Conservation (phyloP, 345 rosid species). For the Alliaria petiolata region DNA sequence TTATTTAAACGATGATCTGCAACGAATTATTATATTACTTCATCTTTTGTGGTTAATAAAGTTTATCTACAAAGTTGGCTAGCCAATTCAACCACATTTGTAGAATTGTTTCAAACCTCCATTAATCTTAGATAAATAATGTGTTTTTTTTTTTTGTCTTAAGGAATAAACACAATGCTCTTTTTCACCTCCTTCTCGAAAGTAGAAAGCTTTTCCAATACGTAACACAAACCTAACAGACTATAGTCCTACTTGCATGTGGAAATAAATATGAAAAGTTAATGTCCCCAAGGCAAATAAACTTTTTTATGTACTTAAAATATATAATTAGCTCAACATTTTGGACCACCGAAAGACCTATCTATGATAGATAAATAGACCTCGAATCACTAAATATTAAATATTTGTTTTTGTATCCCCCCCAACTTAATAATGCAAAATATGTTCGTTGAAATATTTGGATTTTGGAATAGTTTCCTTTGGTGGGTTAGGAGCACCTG, state of each 20-base stretch:
- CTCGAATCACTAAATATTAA: not conserved
- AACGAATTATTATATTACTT: not conserved
- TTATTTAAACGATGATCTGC: not conserved
- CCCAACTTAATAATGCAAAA: conserved; percentile 13
- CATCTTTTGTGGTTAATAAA: conserved; percentile 1
- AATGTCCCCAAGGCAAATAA: conserved; percentile 7
- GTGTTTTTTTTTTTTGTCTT: not conserved
- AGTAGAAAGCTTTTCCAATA: conserved; percentile 16
- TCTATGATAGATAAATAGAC: not conserved
- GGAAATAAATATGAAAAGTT: conserved; percentile 14
- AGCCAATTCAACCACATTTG: not conserved
- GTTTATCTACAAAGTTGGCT: not conserved
- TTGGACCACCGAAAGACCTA: conserved; percentile 15
- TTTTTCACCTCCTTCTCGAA: conserved; percentile 14
- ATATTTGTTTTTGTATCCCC: not conserved
- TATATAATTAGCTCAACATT: conserved; percentile 1
- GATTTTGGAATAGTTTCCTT: conserved; percentile 9
- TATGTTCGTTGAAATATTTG: conserved; percentile 18
- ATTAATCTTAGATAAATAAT: not conserved
- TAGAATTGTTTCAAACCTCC: not conserved
- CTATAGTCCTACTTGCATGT: conserved; percentile 23
- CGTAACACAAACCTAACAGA: conserved; percentile 18
- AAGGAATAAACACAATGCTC: not conserved
- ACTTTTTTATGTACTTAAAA: not conserved
- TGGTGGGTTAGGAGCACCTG: conserved; percentile 25